These are phyloP conservation scores for Spathaspora gorwiae DNA, from an alignment of 805 yeast species.

Conservation along the genomic window DNA sequence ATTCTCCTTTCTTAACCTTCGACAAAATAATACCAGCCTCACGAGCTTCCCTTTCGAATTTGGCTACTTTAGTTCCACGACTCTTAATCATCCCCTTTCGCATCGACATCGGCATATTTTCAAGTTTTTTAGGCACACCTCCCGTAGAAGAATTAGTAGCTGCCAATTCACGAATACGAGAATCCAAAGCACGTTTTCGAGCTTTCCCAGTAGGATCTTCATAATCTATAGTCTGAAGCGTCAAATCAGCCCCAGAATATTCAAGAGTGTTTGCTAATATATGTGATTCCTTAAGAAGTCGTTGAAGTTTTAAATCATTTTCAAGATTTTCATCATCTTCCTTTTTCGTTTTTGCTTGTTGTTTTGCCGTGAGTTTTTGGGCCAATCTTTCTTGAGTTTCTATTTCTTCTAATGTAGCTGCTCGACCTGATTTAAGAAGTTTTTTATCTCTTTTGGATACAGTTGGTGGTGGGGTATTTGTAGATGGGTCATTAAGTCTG, in stretches of 20 bases:
- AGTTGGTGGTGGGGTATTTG: conserved; percentile 15
- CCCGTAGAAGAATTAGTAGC: conserved; percentile 40
- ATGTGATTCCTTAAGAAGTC: conserved; percentile 69
- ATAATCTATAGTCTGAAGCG: conserved; percentile 56
- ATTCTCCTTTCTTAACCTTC: conserved; percentile 60
- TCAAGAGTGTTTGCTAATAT: conserved; percentile 43
- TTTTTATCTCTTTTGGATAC: conserved; percentile 47
- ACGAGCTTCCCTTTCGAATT: conserved; percentile 70
- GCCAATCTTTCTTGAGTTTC: conserved; percentile 21
- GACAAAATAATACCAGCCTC: conserved; percentile 91
- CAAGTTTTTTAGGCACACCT: conserved; percentile 46
- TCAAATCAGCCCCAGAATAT: conserved; percentile 64
- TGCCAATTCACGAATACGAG: conserved; percentile 47
- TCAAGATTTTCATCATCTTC: conserved; percentile 51
- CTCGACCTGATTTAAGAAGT: conserved; percentile 55
- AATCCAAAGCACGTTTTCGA: conserved; percentile 57
- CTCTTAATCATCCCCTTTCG: conserved; percentile 77
- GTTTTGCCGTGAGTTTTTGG: conserved; percentile 28
- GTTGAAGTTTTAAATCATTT: conserved; percentile 68
- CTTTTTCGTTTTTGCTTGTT: conserved; percentile 29
- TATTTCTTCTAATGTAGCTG: conserved; percentile 41
- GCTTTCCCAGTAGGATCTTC: conserved; percentile 68
- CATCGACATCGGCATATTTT: conserved; percentile 84
- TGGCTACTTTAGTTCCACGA: conserved; percentile 46
- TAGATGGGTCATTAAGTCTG: conserved; percentile 32